Evolutionary conservation across 305 asterid species (phyloP).

Genomic region (Fraxinus xanthoxyloides): DNA sequence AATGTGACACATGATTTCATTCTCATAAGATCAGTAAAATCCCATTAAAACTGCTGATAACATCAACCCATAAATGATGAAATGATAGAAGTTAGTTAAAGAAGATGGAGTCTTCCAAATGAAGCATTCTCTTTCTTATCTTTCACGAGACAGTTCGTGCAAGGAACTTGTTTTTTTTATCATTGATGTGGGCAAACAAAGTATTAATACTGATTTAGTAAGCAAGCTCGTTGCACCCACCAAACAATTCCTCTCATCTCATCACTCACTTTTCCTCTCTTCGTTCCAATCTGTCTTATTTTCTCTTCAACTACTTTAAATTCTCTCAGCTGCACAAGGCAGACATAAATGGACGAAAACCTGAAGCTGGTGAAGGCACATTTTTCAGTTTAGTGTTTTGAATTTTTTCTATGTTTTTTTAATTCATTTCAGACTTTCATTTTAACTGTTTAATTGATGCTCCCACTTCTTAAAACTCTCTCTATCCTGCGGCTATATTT

Average conservation of each 20-base stretch:
- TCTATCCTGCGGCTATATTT: background rate
- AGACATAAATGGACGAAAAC: constrained; percentile 26
- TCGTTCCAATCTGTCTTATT: background rate
- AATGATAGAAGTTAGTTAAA: background rate
- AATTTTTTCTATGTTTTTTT: background rate
- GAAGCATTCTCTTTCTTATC: constrained; percentile 19
- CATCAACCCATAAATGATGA: background rate
- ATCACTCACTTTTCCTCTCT: background rate
- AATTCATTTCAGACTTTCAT: background rate
- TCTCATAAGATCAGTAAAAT: background rate
- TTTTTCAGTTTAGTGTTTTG: background rate
- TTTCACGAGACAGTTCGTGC: constrained; percentile 20
- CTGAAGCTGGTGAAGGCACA: constrained; percentile 34
- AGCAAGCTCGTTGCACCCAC: constrained; percentile 23
- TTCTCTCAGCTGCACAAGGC: constrained; percentile 1
- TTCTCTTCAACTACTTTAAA: constrained; percentile 1
- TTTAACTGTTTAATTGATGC: constrained; percentile 31
- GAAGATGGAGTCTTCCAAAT: background rate
- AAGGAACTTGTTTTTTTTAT: background rate
- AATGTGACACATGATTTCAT: constrained; percentile 10
- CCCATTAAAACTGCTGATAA: background rate
- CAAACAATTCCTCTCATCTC: constrained; percentile 9
- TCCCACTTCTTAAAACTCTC: background rate
- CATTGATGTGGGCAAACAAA: constrained; percentile 15
- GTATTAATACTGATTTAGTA: constrained; percentile 20